Evolutionary conservation across 257 asterid genomes (phyloP), one percentile per base, ranked within the genome.

Genomic region (Plantago ovata): DNA sequence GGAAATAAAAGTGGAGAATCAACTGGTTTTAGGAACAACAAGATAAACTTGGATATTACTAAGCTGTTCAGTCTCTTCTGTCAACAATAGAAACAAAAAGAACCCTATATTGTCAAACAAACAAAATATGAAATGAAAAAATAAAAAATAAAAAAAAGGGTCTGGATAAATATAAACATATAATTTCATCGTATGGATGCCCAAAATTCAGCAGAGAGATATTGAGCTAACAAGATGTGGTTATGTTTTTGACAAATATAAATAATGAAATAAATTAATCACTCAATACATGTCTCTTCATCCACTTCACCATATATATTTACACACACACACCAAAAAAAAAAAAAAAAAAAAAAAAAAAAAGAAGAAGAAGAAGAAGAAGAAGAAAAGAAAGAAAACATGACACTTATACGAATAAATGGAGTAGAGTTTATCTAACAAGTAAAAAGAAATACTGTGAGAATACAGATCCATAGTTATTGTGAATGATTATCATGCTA

Each of bases 341-440:
- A n/a, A n/a, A n/a, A n/a, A n/a, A n/a, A n/a, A n/a, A n/a, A n/a
- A n/a, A n/a, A n/a, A n/a, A n/a, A n/a, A 28, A 28, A 28, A 0
- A 28, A 28, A 28, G 4, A 28, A 28, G 36, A 2, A 28, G 36
- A 28, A 28, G 7, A 28, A 28, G 36, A 28, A 1, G 4, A 3
- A 28, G 36, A 3, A 28, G 4, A 28, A 3, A 28, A 28, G 36
- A 3, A 28, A 28, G n/a, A 44, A 13, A n/a, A 22, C 16, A 49
- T 32, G 53, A 32, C 14, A 16, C 36, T 5, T 45, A 1, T 23
- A 65, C 18, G 16, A 41, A 19, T 41, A 15, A 13, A 19, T 8
- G 3, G 18, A 48, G 56, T 57, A 23, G 59, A 52, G 38, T 18
- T 42, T 38, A 22, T 45, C 38, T 38, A 64, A 54, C n/a, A n/a